These are phyloP conservation scores for Fragosphaeria purpurea DNA, from an alignment of 2,329 filamentous ascomycete species.

Conservation along the genomic window DNA sequence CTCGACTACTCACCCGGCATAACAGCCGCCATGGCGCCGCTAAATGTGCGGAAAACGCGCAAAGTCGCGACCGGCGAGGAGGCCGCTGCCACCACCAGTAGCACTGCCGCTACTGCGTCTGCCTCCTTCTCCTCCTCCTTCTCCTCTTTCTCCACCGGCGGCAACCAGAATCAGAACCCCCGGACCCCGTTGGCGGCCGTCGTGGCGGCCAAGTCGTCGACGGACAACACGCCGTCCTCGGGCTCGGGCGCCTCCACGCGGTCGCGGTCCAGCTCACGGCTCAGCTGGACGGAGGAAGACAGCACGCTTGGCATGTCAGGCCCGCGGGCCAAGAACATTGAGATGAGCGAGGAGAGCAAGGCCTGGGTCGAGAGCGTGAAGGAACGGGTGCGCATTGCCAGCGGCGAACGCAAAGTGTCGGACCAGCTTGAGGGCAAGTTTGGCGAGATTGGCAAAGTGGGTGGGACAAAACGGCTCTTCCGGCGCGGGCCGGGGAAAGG, in stretches of 20 bases:
- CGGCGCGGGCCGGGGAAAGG: conserved; percentile 21
- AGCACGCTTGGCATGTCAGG: conserved; percentile 60
- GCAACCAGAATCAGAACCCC: conserved; percentile 13
- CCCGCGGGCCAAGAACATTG: conserved; percentile 53
- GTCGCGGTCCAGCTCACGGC: conserved; percentile 42
- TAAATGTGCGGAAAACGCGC: conserved; percentile 46
- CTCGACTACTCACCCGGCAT: conserved; percentile 26
- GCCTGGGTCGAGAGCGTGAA: conserved; percentile 79
- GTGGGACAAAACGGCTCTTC: conserved; percentile 63
- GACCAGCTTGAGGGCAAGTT: conserved; percentile 35
- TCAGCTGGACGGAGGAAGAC: conserved; percentile 47
- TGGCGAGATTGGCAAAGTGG: conserved; percentile 61
- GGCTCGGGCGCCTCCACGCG: conserved; percentile 34
- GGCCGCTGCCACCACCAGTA: background rate
- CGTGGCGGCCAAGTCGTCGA: conserved; percentile 15
- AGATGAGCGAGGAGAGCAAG: conserved; percentile 61
- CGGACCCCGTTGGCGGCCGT: conserved; percentile 33
- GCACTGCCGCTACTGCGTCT: background rate
- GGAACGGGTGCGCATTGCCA: conserved; percentile 64
- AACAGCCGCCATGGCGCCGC: conserved; percentile 34
- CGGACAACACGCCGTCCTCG: conserved; percentile 35
- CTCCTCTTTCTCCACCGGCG: background rate
- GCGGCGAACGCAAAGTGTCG: conserved; percentile 40
- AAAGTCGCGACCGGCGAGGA: conserved; percentile 13
- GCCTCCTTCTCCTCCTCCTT: no score